phyloP scores from a whole-genome alignment of 2,329 filamentous ascomycete genomes.

The Penicillium corylophilum region DNA sequence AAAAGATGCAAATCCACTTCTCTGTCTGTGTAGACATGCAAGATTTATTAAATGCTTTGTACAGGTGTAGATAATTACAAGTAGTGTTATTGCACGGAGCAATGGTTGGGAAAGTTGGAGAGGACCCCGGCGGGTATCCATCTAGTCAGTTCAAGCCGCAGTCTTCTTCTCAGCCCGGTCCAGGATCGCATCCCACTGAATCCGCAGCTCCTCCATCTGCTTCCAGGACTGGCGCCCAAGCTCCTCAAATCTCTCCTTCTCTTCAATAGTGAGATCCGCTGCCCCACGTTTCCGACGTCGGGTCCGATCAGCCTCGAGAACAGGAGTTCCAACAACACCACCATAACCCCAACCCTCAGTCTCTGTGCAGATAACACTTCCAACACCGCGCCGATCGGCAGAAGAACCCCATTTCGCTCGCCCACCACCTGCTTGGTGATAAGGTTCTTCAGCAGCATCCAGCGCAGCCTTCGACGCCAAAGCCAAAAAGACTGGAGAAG shows the following conservation, averaged over 20 bases:
- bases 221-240: constrained; percentile 42
- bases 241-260: constrained; percentile 40
- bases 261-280: constrained; percentile 54
- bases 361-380: constrained; percentile 72
- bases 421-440: constrained; percentile 59
- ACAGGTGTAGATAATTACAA: neutral
- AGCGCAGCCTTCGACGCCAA: constrained; percentile 59
- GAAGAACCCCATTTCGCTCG: constrained; percentile 82
- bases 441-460: constrained; percentile 39
- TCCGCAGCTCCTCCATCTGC: constrained; percentile 44
- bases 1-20: constrained; percentile 12
- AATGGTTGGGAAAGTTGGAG: neutral
- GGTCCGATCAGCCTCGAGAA: constrained; percentile 51
- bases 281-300: constrained; percentile 60
- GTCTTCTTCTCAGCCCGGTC: constrained; percentile 32
- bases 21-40: neutral
- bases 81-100: neutral
- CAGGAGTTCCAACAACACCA: constrained; percentile 54
- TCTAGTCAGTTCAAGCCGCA: neutral
- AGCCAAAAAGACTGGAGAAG: constrained; percentile 73
- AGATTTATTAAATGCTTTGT: neutral
- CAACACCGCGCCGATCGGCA: constrained; percentile 58
- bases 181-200: constrained; percentile 41
- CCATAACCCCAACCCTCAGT: constrained; percentile 79
- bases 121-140: neutral